Conservation (phyloP, 1,284 basidiomycete species). For the Apiotrichum siamense region DNA sequence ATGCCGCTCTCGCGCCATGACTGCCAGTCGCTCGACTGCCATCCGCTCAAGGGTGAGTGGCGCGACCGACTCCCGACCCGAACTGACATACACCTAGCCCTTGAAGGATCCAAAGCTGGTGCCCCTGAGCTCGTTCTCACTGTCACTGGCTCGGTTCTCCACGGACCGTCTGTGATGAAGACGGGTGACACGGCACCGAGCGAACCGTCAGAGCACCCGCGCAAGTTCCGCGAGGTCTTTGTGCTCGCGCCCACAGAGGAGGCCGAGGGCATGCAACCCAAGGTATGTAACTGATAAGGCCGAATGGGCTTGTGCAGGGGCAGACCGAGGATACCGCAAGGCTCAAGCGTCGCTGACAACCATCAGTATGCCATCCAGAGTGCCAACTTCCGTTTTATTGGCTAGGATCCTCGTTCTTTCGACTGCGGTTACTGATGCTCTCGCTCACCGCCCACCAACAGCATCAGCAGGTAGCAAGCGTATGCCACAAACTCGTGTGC, state of each 20-base stretch:
- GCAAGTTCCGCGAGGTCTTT: constrained; percentile 44
- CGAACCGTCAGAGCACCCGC: constrained; percentile 27
- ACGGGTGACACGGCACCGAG: constrained; percentile 16
- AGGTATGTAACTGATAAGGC: constrained; percentile 20
- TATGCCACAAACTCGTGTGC: too few relatives aligned
- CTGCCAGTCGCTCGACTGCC: constrained; percentile 41
- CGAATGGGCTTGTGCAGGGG: neutral
- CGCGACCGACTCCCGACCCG: too few relatives aligned
- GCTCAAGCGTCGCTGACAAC: constrained; percentile 1
- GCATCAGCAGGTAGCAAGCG: too few relatives aligned
- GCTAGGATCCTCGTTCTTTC: constrained; percentile 21
- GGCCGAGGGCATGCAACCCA: constrained; percentile 39
- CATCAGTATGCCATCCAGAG: constrained; percentile 38
- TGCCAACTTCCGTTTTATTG: constrained; percentile 42
- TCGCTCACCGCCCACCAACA: too few relatives aligned
- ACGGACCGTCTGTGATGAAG: constrained; percentile 33
- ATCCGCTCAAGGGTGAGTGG: constrained; percentile 25
- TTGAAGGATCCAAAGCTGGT: constrained; percentile 15
- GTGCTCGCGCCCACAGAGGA: constrained; percentile 33
- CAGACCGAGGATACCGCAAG: neutral
- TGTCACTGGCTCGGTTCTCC: constrained; percentile 39
- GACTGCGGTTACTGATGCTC: too few relatives aligned
- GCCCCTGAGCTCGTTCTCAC: constrained; percentile 39
- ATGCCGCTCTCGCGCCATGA: constrained; percentile 40
- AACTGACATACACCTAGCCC: constrained; percentile 5